Percentiles rank a stretch among this genome's conserved stretches.
Evolutionary conservation across 108 stramenopile species (phyloP).

Genomic region (Phaeodactylum tricornutum): DNA sequence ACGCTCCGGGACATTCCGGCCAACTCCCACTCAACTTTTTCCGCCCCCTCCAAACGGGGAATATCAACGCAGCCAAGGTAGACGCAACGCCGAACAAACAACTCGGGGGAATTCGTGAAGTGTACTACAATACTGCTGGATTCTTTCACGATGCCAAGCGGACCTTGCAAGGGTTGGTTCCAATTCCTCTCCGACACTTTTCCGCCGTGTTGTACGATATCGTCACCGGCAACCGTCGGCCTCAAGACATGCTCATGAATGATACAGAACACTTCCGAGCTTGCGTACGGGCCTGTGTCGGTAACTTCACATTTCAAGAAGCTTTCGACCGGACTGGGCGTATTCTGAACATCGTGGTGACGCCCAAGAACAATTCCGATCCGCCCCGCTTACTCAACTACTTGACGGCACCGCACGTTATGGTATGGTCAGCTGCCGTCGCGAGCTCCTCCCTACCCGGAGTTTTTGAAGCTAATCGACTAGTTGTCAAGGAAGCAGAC

Average conservation of each 20-base stretch:
- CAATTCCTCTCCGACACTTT: conserved; percentile 47
- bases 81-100: conserved; percentile 2
- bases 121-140: conserved; percentile 42
- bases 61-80: conserved; percentile 17
- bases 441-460: conserved; percentile 94
- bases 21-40: conserved; percentile 77
- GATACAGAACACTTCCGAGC: conserved; percentile 90
- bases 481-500: conserved; percentile 94
- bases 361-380: conserved; percentile 85
- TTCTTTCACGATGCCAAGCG: conserved; percentile 52
- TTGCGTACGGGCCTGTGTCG: conserved; percentile 74
- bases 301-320: conserved; percentile 95
- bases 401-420: conserved; percentile 95
- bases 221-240: conserved; percentile 56
- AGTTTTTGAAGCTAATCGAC: conserved; percentile 91
- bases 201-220: conserved; percentile 63
- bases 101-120: conserved; percentile 10
- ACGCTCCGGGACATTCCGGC: conserved; percentile 80
- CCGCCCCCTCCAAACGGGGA: too few relatives aligned
- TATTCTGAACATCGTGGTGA: conserved; percentile 95
- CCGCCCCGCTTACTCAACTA: conserved; percentile 94
- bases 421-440: conserved; percentile 94
- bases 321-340: conserved; percentile 97
- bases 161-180: conserved; percentile 63
- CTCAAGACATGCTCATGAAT: conserved; percentile 77